These are phyloP conservation scores for Cryptococcus maquisensis DNA, from an alignment of 1,284 basidiomycete genomes.

Conservation along the genomic window DNA sequence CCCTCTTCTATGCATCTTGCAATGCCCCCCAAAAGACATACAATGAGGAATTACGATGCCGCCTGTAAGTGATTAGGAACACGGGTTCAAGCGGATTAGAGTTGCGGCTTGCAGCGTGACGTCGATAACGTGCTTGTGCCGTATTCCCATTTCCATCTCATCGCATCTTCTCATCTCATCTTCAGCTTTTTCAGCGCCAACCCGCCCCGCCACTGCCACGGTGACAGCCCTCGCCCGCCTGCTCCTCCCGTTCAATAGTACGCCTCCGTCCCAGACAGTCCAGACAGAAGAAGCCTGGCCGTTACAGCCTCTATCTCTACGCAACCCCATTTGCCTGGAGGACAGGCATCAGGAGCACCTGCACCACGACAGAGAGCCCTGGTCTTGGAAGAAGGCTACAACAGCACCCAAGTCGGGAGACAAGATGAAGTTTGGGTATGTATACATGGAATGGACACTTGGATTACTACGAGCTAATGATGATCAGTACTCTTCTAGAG, in stretches of 20 bases:
- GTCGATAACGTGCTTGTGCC: too few species aligned
- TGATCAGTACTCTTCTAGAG: slow-evolving; percentile 64
- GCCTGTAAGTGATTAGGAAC: too few species aligned
- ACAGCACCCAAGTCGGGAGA: slow-evolving; percentile 28
- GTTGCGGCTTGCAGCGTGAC: too few species aligned
- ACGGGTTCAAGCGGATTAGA: too few species aligned
- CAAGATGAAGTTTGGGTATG: slow-evolving; percentile 52
- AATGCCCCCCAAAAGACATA: too few species aligned
- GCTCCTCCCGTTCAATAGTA: background rate
- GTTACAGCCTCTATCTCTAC: slow-evolving; percentile 4
- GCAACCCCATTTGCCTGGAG: slow-evolving; percentile 1
- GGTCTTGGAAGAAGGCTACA: slow-evolving; percentile 29
- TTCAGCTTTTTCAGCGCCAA: too few species aligned
- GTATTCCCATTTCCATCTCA: too few species aligned
- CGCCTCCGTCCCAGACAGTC: background rate
- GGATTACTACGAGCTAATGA: background rate
- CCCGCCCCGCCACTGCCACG: too few species aligned
- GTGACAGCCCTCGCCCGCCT: background rate
- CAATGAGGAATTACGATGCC: too few species aligned
- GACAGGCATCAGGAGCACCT: background rate
- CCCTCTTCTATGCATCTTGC: too few species aligned
- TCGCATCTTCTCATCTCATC: background rate
- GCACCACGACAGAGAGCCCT: slow-evolving; percentile 5
- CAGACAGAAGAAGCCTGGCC: background rate
- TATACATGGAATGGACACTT: background rate